Evolutionary conservation across 208 protist species (phyloP), one percentile per base, ranked within the genome.

Genomic region (Wallacemonas collosoma): DNA sequence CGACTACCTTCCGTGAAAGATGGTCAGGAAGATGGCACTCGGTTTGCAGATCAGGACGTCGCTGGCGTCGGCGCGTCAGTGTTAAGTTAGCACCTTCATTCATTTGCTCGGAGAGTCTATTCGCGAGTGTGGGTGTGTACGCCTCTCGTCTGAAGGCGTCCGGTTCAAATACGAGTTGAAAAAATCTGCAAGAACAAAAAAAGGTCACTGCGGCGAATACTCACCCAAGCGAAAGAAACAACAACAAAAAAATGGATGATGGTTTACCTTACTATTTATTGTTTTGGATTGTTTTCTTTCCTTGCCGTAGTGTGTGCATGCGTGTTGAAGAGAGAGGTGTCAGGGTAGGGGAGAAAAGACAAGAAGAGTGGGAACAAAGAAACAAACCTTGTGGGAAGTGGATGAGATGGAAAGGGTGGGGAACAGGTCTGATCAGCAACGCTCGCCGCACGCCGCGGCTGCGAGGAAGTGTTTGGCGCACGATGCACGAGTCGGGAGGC

Each of bases 31-130:
- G 48, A 36, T 62, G 61, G 43, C 66, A 80, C 17, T 80, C 73
- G 12, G 57, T 80, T 47, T 84, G 75, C n/a, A 87, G 69, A 38
- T 86, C 75, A 1, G 82, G 82, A 14, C 76, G 82, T 11, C 86
- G 79, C 62, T 81, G 75, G 45, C 81, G 73, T 17, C 79, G 66
- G 35, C 76, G 82, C 38, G 38, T 72, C 2, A 83, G 70, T 39
- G 84, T 75, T 9, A 76, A 57, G 36, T 73, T 76, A 1, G 68
- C 4, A 17, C 51, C 47, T 14, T 61, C 45, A 5, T 51, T 39
- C n/a, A 47, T 39, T 40, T 39, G 26, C 26, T 26, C 26, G 26
- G 26, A 26, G 26, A 26, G 26, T 26, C 26, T 26, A 26, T 26
- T 26, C 26, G 26, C 26, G 26, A 26, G 26, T 26, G 26, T 26